Evolutionary conservation across 306 rosid species (phyloP).

Genomic region (Vigna trinervia): DNA sequence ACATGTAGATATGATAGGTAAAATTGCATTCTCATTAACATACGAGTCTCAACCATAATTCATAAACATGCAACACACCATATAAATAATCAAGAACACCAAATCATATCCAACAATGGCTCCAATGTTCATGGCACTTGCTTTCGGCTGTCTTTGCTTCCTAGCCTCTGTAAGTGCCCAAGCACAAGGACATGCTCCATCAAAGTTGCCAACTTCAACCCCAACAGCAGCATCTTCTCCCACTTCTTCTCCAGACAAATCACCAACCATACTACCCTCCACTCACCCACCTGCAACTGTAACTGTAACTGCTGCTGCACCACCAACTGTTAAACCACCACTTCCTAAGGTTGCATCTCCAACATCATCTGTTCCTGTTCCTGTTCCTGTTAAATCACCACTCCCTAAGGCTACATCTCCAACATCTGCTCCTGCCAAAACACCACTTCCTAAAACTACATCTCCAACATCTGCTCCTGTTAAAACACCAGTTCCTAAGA

Average conservation of each 20-base stretch:
- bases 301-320: neutral
- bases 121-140: conserved; percentile 40
- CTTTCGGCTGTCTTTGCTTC: conserved; percentile 41
- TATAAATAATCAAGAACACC: conserved; percentile 39
- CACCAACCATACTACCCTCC: neutral
- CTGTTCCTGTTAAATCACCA: too few relatives aligned
- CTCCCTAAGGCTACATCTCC: too few relatives aligned
- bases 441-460: too few relatives aligned
- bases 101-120: conserved; percentile 43
- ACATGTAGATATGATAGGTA: conserved; percentile 43
- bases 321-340: neutral
- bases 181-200: conserved; percentile 28
- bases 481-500: too few relatives aligned
- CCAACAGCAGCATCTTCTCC: conserved; percentile 6
- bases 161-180: conserved; percentile 42
- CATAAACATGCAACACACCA: conserved; percentile 8
- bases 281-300: neutral
- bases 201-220: conserved; percentile 42
- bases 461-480: too few relatives aligned
- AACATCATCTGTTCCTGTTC: too few relatives aligned
- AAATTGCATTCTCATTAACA: conserved; percentile 39
- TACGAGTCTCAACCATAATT: neutral
- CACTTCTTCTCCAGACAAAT: neutral
- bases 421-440: too few relatives aligned
- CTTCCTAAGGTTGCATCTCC: too few relatives aligned